These are phyloP conservation scores for Mycena floridula DNA, from an alignment of 768 basidiomycete species.

Conservation along the genomic window DNA sequence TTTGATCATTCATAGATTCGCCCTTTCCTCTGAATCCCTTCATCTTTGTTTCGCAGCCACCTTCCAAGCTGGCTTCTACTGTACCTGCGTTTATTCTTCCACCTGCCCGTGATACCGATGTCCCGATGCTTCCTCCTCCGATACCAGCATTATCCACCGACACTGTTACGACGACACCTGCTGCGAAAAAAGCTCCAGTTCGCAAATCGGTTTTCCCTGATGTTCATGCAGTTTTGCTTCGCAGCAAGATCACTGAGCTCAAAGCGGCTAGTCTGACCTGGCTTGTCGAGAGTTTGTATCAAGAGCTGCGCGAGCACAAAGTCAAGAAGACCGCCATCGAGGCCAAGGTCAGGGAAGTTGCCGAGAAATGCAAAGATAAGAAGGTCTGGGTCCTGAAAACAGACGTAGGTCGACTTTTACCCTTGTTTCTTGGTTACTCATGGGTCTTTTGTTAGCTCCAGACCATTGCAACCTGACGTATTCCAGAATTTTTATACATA, in stretches of 20 bases:
- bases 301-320: slow-evolving; percentile 60
- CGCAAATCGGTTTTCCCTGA: slow-evolving; percentile 69
- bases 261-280: slow-evolving; percentile 57
- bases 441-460: too few species aligned
- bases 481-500: too few species aligned
- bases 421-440: background rate
- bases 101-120: slow-evolving; percentile 27
- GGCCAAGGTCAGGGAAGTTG: slow-evolving; percentile 71
- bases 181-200: slow-evolving; percentile 14
- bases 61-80: background rate
- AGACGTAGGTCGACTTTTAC: background rate
- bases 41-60: slow-evolving; percentile 50
- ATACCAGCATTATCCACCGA: slow-evolving; percentile 6
- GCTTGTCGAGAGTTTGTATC: slow-evolving; percentile 68
- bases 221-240: slow-evolving; percentile 48
- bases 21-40: slow-evolving; percentile 76
- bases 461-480: too few species aligned
- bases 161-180: slow-evolving; percentile 16
- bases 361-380: slow-evolving; percentile 67
- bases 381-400: slow-evolving; percentile 68
- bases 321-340: slow-evolving; percentile 84
- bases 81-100: slow-evolving; percentile 40
- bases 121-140: background rate
- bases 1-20: slow-evolving; percentile 43
- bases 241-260: slow-evolving; percentile 56